phyloP scores from a whole-genome alignment of 1,284 basidiomycete species.

The Leccinum ponderosum region DNA sequence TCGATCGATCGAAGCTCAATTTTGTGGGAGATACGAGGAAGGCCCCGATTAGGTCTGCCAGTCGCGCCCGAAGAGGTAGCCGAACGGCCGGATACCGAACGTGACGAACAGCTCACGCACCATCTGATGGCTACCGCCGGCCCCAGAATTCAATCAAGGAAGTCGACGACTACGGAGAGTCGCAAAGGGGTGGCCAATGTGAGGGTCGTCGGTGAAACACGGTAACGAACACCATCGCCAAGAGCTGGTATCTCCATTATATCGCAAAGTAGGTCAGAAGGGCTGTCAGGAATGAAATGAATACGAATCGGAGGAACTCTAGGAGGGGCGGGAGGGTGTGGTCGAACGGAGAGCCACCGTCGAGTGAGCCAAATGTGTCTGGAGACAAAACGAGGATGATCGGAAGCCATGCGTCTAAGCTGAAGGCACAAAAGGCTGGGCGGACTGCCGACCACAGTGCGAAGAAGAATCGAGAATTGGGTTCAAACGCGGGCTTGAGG shows the following conservation, averaged over 20 bases:
- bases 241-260: constrained; percentile 41
- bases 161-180: constrained; percentile 39
- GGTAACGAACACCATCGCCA: constrained; percentile 43
- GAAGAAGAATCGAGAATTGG: constrained; percentile 13
- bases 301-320: constrained; percentile 26
- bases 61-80: constrained; percentile 42
- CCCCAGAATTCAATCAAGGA: constrained; percentile 46
- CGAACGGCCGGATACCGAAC: constrained; percentile 30
- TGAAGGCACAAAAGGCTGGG: constrained; percentile 32
- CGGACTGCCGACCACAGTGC: constrained; percentile 28
- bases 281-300: constrained; percentile 27
- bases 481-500: constrained; percentile 16
- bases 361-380: no score
- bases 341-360: no score
- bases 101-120: constrained; percentile 30
- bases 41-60: constrained; percentile 49
- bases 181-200: constrained; percentile 46
- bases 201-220: constrained; percentile 34
- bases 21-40: constrained; percentile 57
- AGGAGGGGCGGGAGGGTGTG: no score
- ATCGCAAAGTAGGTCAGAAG: constrained; percentile 38
- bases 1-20: constrained; percentile 57
- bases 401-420: constrained; percentile 43
- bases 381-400: constrained; percentile 23
- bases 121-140: constrained; percentile 46